Base-by-base conservation (phyloP, 1,284 basidiomycete species). In the Ganoderma multipileum region DNA sequence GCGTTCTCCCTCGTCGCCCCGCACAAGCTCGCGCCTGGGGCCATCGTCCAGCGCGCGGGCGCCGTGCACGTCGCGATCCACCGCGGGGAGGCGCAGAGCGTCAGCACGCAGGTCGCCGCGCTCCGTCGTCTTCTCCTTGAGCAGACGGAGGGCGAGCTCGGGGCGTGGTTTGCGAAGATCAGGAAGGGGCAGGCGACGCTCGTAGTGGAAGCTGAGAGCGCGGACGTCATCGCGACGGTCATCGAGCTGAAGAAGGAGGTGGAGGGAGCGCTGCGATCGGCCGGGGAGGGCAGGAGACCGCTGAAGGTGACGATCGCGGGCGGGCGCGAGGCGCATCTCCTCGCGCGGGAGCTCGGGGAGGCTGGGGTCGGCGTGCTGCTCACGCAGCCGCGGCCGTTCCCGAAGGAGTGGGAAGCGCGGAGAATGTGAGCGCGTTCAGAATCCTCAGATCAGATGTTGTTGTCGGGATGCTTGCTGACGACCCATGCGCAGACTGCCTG, bases 201-300 rank as follows among this genome's bases (percentile, higher is more conserved):
- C 50, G 87, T 91, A 3, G 80, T 91, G 23, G 79, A 84, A 1
- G 85, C 84, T 0, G 79, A 86, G 73, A 87, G 85, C 67, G 93
- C 92, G 8, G 93, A 96, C 79, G 82, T 91, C 59, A 96, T 97
- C 62, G 91, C 92, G 0, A 89, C 92, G 7, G 79, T 97, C 20
- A 80, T 97, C 44, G 78, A 85, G 18, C 83, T 97, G 67, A 95
- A 95, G 84, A 82, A 83, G 68, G 89, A 94, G 73, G 85, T 93
- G n/a, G 92, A 95, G 55, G 30, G 20, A 0, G 33, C 47, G 23
- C 23, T 26, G 47, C 23, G 23, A 1, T 23, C 11, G n/a, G 44
- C n/a, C 20, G n/a, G n/a, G 8, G 23, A 11, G 47, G 47, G 23
- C 8, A 23, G 41, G 41, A 42, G 16, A 42, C 3, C 16, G 26